phyloP scores from a whole-genome alignment of 768 basidiomycete genomes.

The Russula sp. region DNA sequence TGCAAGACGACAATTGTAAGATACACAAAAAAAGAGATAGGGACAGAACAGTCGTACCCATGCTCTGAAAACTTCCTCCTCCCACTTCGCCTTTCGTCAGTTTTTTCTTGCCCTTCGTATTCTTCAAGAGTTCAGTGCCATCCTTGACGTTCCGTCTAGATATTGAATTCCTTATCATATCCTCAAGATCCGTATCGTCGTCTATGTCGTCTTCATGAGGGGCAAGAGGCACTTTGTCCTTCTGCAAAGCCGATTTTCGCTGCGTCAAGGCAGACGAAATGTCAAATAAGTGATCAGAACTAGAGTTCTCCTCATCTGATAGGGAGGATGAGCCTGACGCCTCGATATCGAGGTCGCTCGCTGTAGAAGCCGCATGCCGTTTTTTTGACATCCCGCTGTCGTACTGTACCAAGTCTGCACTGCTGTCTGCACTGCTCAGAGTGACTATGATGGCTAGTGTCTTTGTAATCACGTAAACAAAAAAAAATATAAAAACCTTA shows the following conservation, averaged over 20 bases:
- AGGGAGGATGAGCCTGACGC: background rate
- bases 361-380: background rate
- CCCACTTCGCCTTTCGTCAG: slow-evolving; percentile 72
- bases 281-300: slow-evolving; percentile 45
- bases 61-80: slow-evolving; percentile 93
- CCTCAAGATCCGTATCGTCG: slow-evolving; percentile 46
- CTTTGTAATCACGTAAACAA: background rate
- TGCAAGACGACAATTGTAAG: slow-evolving; percentile 29
- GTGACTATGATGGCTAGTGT: background rate
- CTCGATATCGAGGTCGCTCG: background rate
- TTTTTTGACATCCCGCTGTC: background rate
- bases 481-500: background rate
- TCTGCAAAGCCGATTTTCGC: slow-evolving; percentile 1
- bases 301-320: slow-evolving; percentile 8
- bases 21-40: background rate
- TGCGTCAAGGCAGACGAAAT: slow-evolving; percentile 55
- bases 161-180: slow-evolving; percentile 65
- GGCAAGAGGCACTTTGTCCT: background rate
- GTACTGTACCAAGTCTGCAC: background rate
- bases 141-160: slow-evolving; percentile 65
- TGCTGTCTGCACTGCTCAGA: too few relatives aligned
- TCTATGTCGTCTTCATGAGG: slow-evolving; percentile 38
- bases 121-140: slow-evolving; percentile 73
- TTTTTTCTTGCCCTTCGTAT: slow-evolving; percentile 66
- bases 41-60: slow-evolving; percentile 53